These are phyloP conservation scores for Leishmania arabica DNA, from an alignment of 208 protist genomes.

Conservation along the genomic window DNA sequence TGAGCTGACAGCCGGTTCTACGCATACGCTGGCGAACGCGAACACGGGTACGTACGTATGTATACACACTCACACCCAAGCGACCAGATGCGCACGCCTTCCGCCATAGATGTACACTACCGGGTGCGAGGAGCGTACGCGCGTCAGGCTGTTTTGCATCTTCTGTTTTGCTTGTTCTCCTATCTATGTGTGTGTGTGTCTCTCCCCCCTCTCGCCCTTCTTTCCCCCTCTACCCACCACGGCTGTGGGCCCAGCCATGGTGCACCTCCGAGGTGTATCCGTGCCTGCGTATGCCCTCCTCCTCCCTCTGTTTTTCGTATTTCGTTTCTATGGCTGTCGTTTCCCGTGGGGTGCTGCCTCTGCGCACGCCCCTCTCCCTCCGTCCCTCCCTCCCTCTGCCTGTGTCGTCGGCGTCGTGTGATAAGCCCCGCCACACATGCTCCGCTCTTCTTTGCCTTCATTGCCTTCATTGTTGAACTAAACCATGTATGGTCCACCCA, in stretches of 20 bases:
- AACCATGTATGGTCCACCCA: no score
- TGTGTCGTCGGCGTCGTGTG: neutral
- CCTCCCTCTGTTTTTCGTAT: neutral
- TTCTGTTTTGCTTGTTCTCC: neutral
- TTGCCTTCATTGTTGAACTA: neutral
- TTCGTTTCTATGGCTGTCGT: neutral
- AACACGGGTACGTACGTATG: neutral
- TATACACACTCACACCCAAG: neutral
- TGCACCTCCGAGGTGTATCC: neutral
- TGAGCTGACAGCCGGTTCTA: neutral
- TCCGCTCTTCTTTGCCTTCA: neutral
- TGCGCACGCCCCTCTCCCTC: neutral
- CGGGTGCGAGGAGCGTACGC: neutral
- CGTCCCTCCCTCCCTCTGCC: neutral
- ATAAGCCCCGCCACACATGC: neutral
- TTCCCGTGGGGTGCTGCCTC: neutral
- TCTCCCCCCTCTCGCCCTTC: neutral
- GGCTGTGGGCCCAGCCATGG: neutral
- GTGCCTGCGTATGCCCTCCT: neutral
- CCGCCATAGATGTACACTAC: neutral
- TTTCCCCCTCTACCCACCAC: no score
- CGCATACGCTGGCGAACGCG: neutral
- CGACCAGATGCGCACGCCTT: neutral
- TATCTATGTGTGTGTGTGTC: neutral
- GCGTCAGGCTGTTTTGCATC: no score